phyloP scores from a whole-genome alignment of 306 rosid genomes.

The Corylus heterophylla region DNA sequence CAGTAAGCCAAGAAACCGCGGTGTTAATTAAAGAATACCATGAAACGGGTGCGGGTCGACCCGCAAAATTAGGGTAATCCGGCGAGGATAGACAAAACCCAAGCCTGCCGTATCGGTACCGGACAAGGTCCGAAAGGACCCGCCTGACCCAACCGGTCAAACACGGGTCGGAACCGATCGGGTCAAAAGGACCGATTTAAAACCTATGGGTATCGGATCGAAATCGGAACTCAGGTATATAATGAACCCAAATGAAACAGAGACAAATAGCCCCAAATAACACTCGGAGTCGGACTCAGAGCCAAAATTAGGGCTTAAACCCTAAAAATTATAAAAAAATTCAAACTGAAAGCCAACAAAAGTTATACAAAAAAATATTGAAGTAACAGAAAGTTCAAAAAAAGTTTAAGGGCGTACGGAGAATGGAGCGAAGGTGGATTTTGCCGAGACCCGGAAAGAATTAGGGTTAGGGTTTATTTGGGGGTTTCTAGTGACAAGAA shows the following conservation, averaged over 20 bases:
- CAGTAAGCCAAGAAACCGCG: not conserved
- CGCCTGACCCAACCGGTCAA: slow-evolving; percentile 38
- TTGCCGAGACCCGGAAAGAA: not conserved
- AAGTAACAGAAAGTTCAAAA: not conserved
- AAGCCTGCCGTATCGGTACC: slow-evolving; percentile 28
- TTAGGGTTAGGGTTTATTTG: slow-evolving; percentile 24
- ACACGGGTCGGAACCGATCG: slow-evolving; percentile 30
- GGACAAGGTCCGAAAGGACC: slow-evolving; percentile 24
- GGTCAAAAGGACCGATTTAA: slow-evolving; percentile 23
- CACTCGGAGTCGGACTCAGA: slow-evolving; percentile 33
- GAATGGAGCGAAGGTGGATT: not conserved
- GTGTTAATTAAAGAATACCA: not conserved
- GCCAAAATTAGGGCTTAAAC: slow-evolving; percentile 24
- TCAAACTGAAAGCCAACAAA: not conserved
- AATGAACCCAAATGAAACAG: not conserved
- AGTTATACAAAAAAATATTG: no score
- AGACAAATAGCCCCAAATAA: slow-evolving; percentile 8
- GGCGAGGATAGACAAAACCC: slow-evolving; percentile 4
- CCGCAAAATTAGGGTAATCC: not conserved
- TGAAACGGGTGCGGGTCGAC: slow-evolving; percentile 27
- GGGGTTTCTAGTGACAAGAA: not conserved
- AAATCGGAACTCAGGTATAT: slow-evolving; percentile 22
- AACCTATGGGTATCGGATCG: slow-evolving; percentile 37
- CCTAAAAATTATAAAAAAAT: not conserved
- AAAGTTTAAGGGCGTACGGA: slow-evolving; percentile 26